Evolutionary conservation across 108 stramenopile species (phyloP).

Genomic region (Skeletonema tropicum): DNA sequence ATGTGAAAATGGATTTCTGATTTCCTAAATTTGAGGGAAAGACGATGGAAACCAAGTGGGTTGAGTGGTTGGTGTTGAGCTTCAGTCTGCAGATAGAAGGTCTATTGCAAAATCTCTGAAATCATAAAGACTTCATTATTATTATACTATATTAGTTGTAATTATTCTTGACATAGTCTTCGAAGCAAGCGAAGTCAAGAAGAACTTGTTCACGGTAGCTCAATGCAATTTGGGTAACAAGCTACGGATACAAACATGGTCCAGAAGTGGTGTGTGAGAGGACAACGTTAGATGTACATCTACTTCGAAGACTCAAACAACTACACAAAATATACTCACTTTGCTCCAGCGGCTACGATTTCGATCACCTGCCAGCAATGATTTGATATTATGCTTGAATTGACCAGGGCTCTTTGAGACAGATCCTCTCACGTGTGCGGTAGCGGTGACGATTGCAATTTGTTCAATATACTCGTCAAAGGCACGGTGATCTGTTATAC

Average conservation of each 20-base stretch:
- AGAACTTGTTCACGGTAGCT: constrained; percentile 59
- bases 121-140: too few relatives aligned
- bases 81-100: too few relatives aligned
- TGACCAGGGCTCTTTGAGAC: constrained; percentile 63
- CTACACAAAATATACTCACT: constrained; percentile 19
- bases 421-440: constrained; percentile 64
- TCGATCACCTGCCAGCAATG: constrained; percentile 39
- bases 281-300: background rate
- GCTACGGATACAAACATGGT: constrained; percentile 8
- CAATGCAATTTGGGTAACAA: constrained; percentile 50
- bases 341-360: constrained; percentile 53
- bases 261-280: background rate
- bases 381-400: constrained; percentile 70
- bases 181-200: constrained; percentile 68
- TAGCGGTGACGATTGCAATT: constrained; percentile 59
- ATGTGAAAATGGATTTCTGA: too few relatives aligned
- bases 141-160: background rate
- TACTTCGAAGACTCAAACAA: background rate
- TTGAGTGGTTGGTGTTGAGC: too few relatives aligned
- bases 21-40: too few relatives aligned
- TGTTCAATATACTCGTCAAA: constrained; percentile 61
- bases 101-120: too few relatives aligned
- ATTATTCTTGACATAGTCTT: constrained; percentile 42
- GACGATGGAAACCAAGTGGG: too few relatives aligned
- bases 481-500: constrained; percentile 23